Evolutionary conservation across 257 asterid species (phyloP), one percentile per base, ranked within the genome.

Genomic region (Nicotiana undulata): DNA sequence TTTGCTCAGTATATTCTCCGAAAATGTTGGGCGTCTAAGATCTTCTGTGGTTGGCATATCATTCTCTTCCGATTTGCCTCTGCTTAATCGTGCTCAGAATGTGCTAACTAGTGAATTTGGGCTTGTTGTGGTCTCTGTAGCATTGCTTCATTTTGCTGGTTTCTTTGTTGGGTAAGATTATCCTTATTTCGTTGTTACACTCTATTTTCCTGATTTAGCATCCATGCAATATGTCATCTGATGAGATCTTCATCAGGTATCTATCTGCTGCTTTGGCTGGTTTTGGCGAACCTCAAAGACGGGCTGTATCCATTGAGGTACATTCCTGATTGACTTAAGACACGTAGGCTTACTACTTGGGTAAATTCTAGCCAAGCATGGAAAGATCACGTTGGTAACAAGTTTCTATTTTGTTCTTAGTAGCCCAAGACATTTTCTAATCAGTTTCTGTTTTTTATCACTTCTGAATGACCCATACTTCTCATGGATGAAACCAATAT

Each of bases 241-340:
- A 40, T 68, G 77, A 68, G 55, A 11, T 26, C 29, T 61, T 81
- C 46, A 77, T 81, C 90, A 94, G 98, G 87, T 94, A 93, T 59
- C 75, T 91, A 2, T 87, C 93, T 75, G 97, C 97, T 56, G 93
- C 95, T 83, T 70, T 87, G 9, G 92, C 87, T 79, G 97, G 98
- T 79, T 93, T 93, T 84, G 87, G 89, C 75, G 98, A 94, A 86
- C 88, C 90, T 46, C 97, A 94, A 76, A 88, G 98, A 79, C 98
- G 98, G 18, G 98, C 98, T 32, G 86, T 94, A 83, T 94, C 98
- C 18, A 90, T 94, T 6, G 97, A 94, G 90, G 98, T 93, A 87
- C n/a, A 15, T 11, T 68, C 3, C 3, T 68, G n/a, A 40, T 2
- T 18, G 77, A 55, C 2, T 24, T 34, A 40, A 40, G 13, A 20